Base-by-base conservation (phyloP, 2,329 filamentous ascomycete species). In the Emergomyces orientalis region DNA sequence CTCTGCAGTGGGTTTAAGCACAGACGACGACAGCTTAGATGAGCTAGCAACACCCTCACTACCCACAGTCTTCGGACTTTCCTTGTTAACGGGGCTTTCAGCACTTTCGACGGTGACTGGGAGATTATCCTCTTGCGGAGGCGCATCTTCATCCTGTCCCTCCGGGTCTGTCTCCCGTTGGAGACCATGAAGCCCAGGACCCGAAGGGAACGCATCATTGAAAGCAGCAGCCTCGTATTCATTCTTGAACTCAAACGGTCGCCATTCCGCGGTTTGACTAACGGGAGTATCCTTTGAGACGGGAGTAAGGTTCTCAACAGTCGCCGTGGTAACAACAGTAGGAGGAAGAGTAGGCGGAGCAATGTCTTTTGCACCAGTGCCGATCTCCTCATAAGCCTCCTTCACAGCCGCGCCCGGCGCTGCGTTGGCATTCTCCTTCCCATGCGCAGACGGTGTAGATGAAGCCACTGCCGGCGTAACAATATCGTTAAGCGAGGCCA, bases 221-320 rank as follows among this genome's bases (percentile, higher is more conserved):
- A 86, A 85, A 64, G 75, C 77, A 34, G 72, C 73, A 14, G 72
- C 75, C 62, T 78, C 74, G 27, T 70, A 73, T 60, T 77, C 72
- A 61, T 78, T 73, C 32, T 82, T 80, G 67, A 86, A 84, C 63
- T 88, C 85, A 64, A 85, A 87, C 0, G 85, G 81, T n/a, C 78
- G 76, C 81, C 82, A 86, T 52, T 80, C 83, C 17, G 79, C 73
- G 43, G 73, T 73, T 65, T 76, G 73, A 58, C 73, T 75, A 49
- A 70, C 66, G n/a, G 72, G 71, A 2, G 72, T 73, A 30, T 66
- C 69, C 8, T 52, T 60, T 45, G 56, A 47, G 19, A 59, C 30
- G n/a, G 56, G 56, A 13, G 56, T 59, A 22, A 59, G 1, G 14
- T 47, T 32, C 19, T 30, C 56, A 47, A 32, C 39, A 19, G 56